Evolutionary conservation across 2,329 filamentous ascomycete genomes (phyloP).

Genomic region (Ilyonectria sp.): DNA sequence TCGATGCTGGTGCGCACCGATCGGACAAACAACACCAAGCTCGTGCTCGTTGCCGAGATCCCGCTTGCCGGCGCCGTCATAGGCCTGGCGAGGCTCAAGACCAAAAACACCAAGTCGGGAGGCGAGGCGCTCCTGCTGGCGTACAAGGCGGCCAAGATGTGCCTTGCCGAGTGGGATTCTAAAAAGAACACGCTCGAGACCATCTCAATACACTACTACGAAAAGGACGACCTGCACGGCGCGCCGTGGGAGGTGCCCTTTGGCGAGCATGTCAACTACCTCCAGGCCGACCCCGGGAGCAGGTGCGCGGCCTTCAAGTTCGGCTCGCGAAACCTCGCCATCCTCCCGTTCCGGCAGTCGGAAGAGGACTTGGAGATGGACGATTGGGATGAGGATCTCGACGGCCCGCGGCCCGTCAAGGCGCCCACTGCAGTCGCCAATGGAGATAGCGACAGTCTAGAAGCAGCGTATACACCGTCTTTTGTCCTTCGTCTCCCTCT

Average conservation of each 20-base stretch:
- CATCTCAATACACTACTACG: conserved; percentile 97
- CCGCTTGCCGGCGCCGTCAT: conserved; percentile 87
- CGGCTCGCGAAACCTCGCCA: conserved; percentile 88
- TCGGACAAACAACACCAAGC: conserved; percentile 78
- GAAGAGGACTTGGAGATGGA: conserved; percentile 93
- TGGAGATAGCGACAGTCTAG: conserved; percentile 56
- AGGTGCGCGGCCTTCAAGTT: conserved; percentile 97
- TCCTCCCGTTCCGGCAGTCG: conserved; percentile 89
- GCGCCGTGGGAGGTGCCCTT: conserved; percentile 86
- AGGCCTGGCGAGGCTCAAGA: conserved; percentile 84
- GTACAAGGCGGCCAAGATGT: conserved; percentile 92
- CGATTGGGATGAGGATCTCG: conserved; percentile 88
- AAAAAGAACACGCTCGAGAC: conserved; percentile 85
- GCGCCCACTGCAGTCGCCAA: conserved; percentile 54
- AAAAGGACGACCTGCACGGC: conserved; percentile 89
- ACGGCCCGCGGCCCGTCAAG: conserved; percentile 74
- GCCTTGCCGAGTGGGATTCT: conserved; percentile 93
- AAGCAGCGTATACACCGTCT: conserved; percentile 86
- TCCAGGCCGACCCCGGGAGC: conserved; percentile 91
- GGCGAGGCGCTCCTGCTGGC: conserved; percentile 88
- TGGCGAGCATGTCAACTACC: conserved; percentile 82
- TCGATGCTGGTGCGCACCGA: conserved; percentile 74
- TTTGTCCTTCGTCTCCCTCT: conserved; percentile 94
- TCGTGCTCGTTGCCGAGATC: conserved; percentile 89
- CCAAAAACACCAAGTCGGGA: conserved; percentile 80